A percentile compares a stretch with the other conserved stretches of the same genome.
These are phyloP conservation scores for Prunus salicina DNA, from an alignment of 306 rosid genomes.

Conservation along the genomic window DNA sequence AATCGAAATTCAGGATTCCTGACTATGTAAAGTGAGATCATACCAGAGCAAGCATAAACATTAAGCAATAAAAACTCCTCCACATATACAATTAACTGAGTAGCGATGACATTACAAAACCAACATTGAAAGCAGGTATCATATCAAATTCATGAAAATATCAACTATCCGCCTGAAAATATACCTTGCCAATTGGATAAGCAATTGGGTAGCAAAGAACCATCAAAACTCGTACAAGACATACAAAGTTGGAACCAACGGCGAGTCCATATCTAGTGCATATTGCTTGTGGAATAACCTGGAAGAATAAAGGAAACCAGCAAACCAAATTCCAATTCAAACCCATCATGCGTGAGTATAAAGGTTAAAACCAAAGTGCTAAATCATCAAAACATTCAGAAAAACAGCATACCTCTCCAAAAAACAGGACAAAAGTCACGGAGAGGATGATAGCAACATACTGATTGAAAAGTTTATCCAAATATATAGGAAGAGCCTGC, in stretches of 20 bases:
- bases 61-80: background rate
- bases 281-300: conserved; percentile 98
- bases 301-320: conserved; percentile 14
- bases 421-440: conserved; percentile 80
- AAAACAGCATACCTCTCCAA: conserved; percentile 67
- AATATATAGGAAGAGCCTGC: conserved; percentile 93
- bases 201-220: conserved; percentile 84
- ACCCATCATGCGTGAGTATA: conserved; percentile 7
- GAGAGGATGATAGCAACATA: conserved; percentile 85
- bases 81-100: background rate
- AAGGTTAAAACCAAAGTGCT: conserved; percentile 13
- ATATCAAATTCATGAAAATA: background rate
- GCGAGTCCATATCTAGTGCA: conserved; percentile 96
- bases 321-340: conserved; percentile 3
- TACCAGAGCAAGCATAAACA: background rate
- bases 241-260: conserved; percentile 76
- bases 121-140: background rate
- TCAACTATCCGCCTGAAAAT: conserved; percentile 14
- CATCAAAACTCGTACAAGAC: conserved; percentile 86
- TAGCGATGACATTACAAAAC: background rate
- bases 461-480: conserved; percentile 88
- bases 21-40: background rate
- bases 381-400: background rate
- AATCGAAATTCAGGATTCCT: background rate
- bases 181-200: conserved; percentile 93